Conservation (phyloP, 805 yeast genomes). For the Metschnikowia lachancei region DNA sequence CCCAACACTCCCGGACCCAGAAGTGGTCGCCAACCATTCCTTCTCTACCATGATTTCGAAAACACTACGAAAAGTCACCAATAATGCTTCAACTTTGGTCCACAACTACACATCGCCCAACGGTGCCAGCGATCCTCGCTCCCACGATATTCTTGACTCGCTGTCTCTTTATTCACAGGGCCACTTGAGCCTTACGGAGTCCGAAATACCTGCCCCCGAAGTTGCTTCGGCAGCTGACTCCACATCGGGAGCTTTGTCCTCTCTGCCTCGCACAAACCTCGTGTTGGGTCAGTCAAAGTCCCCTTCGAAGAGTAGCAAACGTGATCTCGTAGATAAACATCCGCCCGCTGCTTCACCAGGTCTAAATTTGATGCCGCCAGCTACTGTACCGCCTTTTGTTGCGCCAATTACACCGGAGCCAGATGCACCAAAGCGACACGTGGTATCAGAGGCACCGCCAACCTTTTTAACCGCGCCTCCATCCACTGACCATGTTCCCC, state of each 20-base stretch:
- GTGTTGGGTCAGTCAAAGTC: background rate
- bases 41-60: constrained; percentile 35
- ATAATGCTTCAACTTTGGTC: constrained; percentile 40
- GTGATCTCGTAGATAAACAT: background rate
- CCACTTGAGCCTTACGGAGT: background rate
- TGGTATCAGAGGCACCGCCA: background rate
- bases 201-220: background rate
- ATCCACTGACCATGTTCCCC: constrained; percentile 14
- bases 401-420: background rate
- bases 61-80: constrained; percentile 42
- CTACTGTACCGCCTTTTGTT: constrained; percentile 3
- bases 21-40: constrained; percentile 32
- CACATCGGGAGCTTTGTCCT: no score
- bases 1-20: constrained; percentile 45
- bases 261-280: background rate
- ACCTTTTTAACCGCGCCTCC: background rate
- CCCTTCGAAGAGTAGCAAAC: background rate
- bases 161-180: constrained; percentile 9
- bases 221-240: background rate
- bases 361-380: background rate
- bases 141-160: constrained; percentile 11
- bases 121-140: background rate
- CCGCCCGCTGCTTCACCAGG: background rate
- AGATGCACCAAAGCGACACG: background rate
- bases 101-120: constrained; percentile 18